Evolutionary conservation across 1,284 basidiomycete genomes (phyloP), one percentile per base, ranked within the genome.

Genomic region (Austroboletus olivaceoglutinosus): DNA sequence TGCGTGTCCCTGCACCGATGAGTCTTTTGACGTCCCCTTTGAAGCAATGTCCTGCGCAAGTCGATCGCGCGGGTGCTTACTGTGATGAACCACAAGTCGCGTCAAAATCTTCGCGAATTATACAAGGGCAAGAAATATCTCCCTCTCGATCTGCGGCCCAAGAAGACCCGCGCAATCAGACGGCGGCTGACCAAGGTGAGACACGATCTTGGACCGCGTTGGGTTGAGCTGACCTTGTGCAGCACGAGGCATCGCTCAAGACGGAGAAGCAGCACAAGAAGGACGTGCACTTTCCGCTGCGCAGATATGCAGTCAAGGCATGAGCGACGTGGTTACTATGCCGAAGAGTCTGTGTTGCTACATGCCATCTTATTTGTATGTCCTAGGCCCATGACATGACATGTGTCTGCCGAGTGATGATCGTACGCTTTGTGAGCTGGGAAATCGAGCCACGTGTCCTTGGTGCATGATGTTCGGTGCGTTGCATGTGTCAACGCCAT

Each of bases 111-210:
- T 62, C 91, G 93, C 58, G 95, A 98, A 76, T 93, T 89, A 81
- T 98, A 98, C 91, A 96, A 95, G 82, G 78, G 80, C 73, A 98
- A 98, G 88, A 97, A 95, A 74, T 92, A 92, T 79, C 76, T 91
- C 58, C 97, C 97, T 61, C 93, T 99, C 61, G 97, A 99, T 81
- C 89, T 99, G 70, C 93, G 97, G 61, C 73, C 86, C 63, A 99
- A 99, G 91, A 94, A 91, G 87, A 99, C 97, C 60, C 91, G 97
- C 64, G 97, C 97, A 53, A 98, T 99, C 82, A 86, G 97, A 70
- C 85, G 96, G 76, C 86, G 93, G 73, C 76, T 99, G 73, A 94
- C 93, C 66, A 87, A 89, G 80, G 92, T 92, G 54, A 52, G 83
- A 54, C 18, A 19, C 36, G 38, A 46, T 37, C 23, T 25, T 31